Conservation (phyloP, 441 rosid genomes). For the Adansonia grandidieri region DNA sequence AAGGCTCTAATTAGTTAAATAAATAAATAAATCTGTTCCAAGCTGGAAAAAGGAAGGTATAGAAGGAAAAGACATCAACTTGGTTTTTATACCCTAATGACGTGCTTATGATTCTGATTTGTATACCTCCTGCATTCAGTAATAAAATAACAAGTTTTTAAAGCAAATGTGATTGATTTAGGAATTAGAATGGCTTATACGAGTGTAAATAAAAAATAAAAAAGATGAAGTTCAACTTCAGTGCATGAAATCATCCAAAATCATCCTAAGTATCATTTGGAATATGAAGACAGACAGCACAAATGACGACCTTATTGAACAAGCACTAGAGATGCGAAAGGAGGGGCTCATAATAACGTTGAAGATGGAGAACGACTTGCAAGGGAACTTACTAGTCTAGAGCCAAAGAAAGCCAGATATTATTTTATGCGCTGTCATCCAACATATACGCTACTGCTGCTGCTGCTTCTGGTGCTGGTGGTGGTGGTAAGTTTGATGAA, state of each 20-base stretch:
- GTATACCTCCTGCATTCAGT: not conserved
- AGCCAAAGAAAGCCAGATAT: conserved; percentile 52
- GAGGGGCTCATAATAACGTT: conserved; percentile 61
- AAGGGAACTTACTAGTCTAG: conserved; percentile 47
- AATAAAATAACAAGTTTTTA: not conserved
- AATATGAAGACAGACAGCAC: not conserved
- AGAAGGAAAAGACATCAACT: not conserved
- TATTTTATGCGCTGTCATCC: conserved; percentile 50
- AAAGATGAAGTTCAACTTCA: not conserved
- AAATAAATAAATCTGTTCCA: not conserved
- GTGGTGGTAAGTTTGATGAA: conserved; percentile 45
- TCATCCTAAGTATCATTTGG: too few species aligned
- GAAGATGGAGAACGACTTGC: conserved; percentile 64
- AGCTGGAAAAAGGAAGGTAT: not conserved
- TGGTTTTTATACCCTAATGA: not conserved
- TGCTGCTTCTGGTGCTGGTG: too few species aligned
- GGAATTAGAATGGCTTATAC: not conserved
- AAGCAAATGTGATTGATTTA: not conserved
- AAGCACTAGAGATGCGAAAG: conserved; percentile 34
- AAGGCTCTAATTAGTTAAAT: not conserved
- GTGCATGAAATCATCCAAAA: too few species aligned
- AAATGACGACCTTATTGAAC: conserved; percentile 23
- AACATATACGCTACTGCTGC: conserved; percentile 45
- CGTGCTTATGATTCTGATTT: not conserved
- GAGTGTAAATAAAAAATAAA: not conserved